Evolutionary conservation across 2,329 filamentous ascomycete species (phyloP), one percentile per base, ranked within the genome.

Genomic region (Paramyrothecium roridum): DNA sequence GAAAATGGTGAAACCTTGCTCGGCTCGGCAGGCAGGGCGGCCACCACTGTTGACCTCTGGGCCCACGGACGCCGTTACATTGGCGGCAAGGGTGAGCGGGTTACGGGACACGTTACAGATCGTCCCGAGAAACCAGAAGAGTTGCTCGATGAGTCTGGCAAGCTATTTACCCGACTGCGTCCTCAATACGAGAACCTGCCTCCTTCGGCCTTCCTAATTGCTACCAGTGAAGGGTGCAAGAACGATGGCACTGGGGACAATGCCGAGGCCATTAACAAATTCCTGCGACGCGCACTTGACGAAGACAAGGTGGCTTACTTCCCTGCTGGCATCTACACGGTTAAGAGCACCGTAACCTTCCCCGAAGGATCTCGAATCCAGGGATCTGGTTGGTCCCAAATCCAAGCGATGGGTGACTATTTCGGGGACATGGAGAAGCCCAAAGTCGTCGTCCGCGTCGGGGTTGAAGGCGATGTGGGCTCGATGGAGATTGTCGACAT

Each of bases 401-500:
- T 91, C 68, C 83, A 89, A 74, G 79, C 80, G 17, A 83, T 86
- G 13, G 67, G 71, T 46, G 70, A 65, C 16, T 79, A 80, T 56
- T 91, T 91, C 71, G 68, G 69, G 21, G 81, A 90, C 66, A 73
- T 81, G 65, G 69, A 75, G 54, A 83, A 86, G 60, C 89, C 88
- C 2, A 78, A 81, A 55, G 81, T 87, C 3, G 81, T 88, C 61
- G 82, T 90, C 63, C 82, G 87, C 63, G 77, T 92, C 50, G 89
- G 89, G 23, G 67, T 81, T 49, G 69, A 74, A 19, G 86, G 86
- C 40, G 81, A 88, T 52, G 73, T 72, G 33, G 88, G 88, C 52
- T 73, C 74, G n/a, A 85, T 91, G 40, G 88, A 92, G 69, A 87
- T 91, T 59, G 81, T 77, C 51, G 88, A 91, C 63, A 68, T 90